Evolutionary conservation across 1,139 yeast species (phyloP).

Genomic region (Yamadazyma conglobata): DNA sequence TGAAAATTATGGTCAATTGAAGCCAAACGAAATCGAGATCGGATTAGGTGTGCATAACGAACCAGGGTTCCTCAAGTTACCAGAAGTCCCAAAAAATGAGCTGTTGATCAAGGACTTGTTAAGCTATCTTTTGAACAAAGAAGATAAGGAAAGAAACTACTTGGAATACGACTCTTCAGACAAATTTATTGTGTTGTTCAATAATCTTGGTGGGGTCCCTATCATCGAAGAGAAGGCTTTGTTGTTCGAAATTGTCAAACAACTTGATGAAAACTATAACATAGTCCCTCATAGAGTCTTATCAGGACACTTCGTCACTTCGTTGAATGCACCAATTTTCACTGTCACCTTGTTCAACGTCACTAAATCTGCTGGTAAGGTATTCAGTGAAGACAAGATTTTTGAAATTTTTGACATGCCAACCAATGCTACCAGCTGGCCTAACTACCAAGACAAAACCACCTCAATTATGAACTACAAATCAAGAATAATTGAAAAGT

Average conservation of each 20-base stretch:
- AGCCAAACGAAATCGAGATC: conserved; percentile 38
- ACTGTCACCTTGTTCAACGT: conserved; percentile 47
- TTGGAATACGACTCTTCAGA: conserved; percentile 35
- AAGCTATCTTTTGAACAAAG: conserved; percentile 32
- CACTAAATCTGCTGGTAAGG: conserved; percentile 26
- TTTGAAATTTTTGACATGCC: conserved; percentile 36
- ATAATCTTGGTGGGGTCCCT: conserved; percentile 53
- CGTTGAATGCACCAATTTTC: conserved; percentile 51
- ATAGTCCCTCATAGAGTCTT: conserved; percentile 40
- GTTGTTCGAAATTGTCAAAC: conserved; percentile 20
- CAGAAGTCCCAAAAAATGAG: conserved; percentile 41
- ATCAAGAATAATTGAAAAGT: conserved; percentile 33
- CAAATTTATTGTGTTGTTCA: conserved; percentile 41
- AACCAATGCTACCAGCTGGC: conserved; percentile 42
- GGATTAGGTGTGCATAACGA: conserved; percentile 57
- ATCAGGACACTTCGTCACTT: conserved; percentile 48
- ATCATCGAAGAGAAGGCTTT: conserved; percentile 38
- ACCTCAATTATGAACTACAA: conserved; percentile 25
- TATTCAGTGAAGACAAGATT: conserved; percentile 29
- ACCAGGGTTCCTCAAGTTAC: conserved; percentile 43
- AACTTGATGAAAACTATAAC: conserved; percentile 31
- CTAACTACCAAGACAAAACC: conserved; percentile 24
- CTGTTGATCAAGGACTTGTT: conserved; percentile 37
- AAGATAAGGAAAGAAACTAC: conserved; percentile 38
- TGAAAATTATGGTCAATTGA: conserved; percentile 28